phyloP scores from a whole-genome alignment of 306 rosid species.

The Luffa acutangula region DNA sequence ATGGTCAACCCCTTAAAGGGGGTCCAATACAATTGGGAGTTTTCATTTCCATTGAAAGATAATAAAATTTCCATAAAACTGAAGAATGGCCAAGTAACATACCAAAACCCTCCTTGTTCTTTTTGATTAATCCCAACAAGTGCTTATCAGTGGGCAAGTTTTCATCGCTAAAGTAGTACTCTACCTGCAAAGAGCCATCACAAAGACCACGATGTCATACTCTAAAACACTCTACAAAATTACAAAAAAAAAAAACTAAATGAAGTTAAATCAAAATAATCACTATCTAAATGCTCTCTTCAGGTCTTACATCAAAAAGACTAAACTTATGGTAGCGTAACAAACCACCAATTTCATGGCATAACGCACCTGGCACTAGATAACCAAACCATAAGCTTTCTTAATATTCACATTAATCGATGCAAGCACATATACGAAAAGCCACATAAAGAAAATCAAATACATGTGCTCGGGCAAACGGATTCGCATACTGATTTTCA shows the following conservation, averaged over 20 bases:
- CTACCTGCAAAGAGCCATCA: conserved; percentile 52
- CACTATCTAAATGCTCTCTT: not conserved
- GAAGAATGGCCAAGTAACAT: conserved; percentile 10
- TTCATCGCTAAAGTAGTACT: conserved; percentile 87
- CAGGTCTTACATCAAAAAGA: not conserved
- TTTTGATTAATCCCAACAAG: conserved; percentile 45
- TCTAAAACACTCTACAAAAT: not conserved
- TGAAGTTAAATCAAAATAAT: not conserved
- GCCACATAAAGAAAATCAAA: not conserved
- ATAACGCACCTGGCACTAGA: not conserved
- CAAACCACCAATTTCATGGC: not conserved
- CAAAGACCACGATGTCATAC: not conserved
- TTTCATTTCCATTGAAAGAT: not conserved
- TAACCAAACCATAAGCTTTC: not conserved
- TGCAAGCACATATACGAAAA: not conserved
- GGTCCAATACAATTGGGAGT: not conserved
- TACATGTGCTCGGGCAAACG: not conserved
- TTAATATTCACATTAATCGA: not conserved
- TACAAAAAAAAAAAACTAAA: not conserved
- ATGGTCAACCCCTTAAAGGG: not conserved
- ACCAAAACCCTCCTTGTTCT: conserved; percentile 95
- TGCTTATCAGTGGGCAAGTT: conserved; percentile 60
- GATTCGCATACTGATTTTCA: not conserved
- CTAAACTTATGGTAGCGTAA: not conserved
- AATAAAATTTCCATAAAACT: not conserved